Conservation (phyloP, 2,329 filamentous ascomycete genomes). For the Pseudogymnoascus sp. region DNA sequence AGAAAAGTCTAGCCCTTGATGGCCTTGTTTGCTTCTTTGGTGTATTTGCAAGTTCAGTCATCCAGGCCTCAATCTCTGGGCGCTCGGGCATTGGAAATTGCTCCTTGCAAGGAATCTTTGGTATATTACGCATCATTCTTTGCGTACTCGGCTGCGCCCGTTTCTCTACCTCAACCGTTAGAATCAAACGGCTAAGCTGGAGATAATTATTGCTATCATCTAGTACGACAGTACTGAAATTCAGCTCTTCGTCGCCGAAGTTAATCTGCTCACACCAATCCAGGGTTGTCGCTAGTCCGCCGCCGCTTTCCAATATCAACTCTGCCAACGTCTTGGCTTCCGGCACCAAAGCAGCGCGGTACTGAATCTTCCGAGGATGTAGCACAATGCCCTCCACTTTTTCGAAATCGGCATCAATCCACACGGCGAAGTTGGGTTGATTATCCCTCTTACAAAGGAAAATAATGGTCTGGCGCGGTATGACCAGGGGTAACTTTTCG, state of each 20-base stretch:
- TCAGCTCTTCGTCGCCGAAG: background rate
- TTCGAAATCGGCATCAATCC: background rate
- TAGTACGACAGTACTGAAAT: background rate
- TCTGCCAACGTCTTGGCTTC: background rate
- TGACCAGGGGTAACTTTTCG: background rate
- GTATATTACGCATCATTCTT: background rate
- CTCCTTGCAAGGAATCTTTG: background rate
- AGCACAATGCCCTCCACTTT: background rate
- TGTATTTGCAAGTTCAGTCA: background rate
- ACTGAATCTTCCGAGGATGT: background rate
- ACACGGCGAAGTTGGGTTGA: background rate
- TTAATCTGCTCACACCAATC: background rate
- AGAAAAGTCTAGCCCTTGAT: background rate
- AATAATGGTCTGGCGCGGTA: background rate
- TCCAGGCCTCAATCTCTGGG: background rate
- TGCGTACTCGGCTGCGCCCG: background rate
- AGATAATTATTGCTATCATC: background rate
- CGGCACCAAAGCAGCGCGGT: background rate
- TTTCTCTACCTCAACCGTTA: background rate
- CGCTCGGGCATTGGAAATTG: background rate
- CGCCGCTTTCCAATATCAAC: background rate
- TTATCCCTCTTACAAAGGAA: background rate
- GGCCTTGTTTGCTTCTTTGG: background rate
- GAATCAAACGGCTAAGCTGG: background rate
- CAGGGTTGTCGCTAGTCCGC: background rate